Evolutionary conservation across 495 filamentous ascomycete genomes (phyloP).

Genomic region (Penicillium manginii): DNA sequence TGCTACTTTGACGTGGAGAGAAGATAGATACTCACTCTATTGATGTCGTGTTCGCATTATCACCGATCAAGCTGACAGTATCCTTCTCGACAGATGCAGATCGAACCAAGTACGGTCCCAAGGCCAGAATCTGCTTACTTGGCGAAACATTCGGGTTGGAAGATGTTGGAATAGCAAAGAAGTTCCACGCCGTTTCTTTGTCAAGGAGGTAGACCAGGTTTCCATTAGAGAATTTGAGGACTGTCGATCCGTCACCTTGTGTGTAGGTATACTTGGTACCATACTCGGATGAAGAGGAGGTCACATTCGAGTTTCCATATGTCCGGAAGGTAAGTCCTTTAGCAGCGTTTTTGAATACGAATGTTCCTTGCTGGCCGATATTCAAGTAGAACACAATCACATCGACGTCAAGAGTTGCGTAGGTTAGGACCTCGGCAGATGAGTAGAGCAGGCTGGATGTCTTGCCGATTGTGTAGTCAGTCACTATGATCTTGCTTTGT

Average conservation of each 20-base stretch:
- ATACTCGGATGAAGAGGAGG: slow-evolving; percentile 49
- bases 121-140: slow-evolving; percentile 66
- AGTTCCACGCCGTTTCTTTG: slow-evolving; percentile 50
- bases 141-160: slow-evolving; percentile 34
- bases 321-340: slow-evolving; percentile 47
- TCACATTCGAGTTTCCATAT: slow-evolving; percentile 42
- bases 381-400: slow-evolving; percentile 67
- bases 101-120: slow-evolving; percentile 66
- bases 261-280: slow-evolving; percentile 45
- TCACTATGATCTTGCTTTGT: slow-evolving; percentile 73
- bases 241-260: slow-evolving; percentile 40
- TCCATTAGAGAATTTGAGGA: slow-evolving; percentile 53
- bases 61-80: slow-evolving; percentile 61
- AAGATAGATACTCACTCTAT: slow-evolving; percentile 51
- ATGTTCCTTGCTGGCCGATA: slow-evolving; percentile 60
- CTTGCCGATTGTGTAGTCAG: slow-evolving; percentile 65
- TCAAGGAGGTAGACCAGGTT: slow-evolving; percentile 58
- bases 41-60: slow-evolving; percentile 64
- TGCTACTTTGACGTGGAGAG: background rate
- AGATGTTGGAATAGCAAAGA: slow-evolving; percentile 52
- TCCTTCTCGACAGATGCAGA: slow-evolving; percentile 51
- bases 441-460: slow-evolving; percentile 64
- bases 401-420: slow-evolving; percentile 42
- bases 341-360: slow-evolving; percentile 52
- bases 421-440: slow-evolving; percentile 71